Base-by-base conservation (phyloP, 2,329 filamentous ascomycete genomes). In the Aspergillus nomiae region DNA sequence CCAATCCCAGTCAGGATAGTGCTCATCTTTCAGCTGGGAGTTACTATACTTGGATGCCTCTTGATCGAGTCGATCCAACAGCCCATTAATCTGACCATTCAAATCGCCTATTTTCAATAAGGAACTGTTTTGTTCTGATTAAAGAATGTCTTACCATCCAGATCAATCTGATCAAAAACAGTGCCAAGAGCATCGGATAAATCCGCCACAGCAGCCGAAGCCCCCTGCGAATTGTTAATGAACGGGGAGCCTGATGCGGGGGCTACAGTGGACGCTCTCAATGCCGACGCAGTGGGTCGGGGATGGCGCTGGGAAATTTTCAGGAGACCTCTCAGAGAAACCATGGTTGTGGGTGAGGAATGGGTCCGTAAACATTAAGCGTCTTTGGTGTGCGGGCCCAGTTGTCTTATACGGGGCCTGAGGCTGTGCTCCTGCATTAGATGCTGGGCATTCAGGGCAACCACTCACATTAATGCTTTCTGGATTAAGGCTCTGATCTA, bases 191-290 rank as follows among this genome's bases (percentile, higher is more conserved):
- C 56, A 34, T 34, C 56, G 8, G 50, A 62, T 30, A 62, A 26
- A 4, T 62, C 60, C 7, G 60, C 48, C 16, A 48, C 60, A 16
- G 60, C 60, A 2, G 45, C 60, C 5, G 60, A 61, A 14, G 60
- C 60, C 32, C 48, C 56, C 56, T 62, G 60, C 11, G 56, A 50
- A 45, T 62, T 56, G 48, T 59, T 43, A 28, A 62, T 48, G 14
- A 34, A 62, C 3, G 60, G 30, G 12, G 43, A 54, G n/a, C 48
- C 60, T 4, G 60, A 62, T 38, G 56, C n/a, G 24, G 56, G 56
- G 28, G 19, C 48, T 12, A 56, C 28, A 19, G 56, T 19, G 16
- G 60, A 58, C 24, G 28, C 56, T 56, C 50, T 51, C 21, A 59
- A 32, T 21, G 50, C 56, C 24, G 56, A 59, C 19, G 48, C 56